phyloP scores from a whole-genome alignment of 2,329 filamentous ascomycete species.

The Fusarium citri region DNA sequence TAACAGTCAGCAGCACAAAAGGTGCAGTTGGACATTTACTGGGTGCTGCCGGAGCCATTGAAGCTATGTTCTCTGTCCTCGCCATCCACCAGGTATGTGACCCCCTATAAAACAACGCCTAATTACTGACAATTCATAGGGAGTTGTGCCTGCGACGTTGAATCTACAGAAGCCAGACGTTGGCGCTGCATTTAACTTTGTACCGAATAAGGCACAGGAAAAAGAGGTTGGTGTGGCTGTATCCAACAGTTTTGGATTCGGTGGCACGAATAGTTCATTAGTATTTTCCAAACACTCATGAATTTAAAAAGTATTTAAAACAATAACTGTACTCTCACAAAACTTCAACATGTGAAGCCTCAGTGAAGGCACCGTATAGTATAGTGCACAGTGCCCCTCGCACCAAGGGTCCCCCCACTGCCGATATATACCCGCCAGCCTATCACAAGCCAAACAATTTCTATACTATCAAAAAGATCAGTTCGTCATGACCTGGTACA shows the following conservation, averaged over 20 bases:
- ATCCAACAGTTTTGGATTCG: conserved; percentile 98
- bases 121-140: conserved; percentile 62
- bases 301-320: neutral
- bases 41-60: conserved; percentile 89
- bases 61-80: conserved; percentile 86
- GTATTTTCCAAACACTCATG: conserved; percentile 69
- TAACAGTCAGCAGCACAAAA: conserved; percentile 94
- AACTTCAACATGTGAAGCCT: neutral
- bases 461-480: conserved; percentile 41
- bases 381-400: neutral
- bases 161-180: conserved; percentile 78
- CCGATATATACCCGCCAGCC: conserved; percentile 45
- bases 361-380: neutral
- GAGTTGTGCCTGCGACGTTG: conserved; percentile 84
- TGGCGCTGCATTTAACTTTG: conserved; percentile 85
- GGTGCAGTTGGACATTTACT: conserved; percentile 92
- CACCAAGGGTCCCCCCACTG: conserved; percentile 18
- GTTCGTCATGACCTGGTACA: conserved; percentile 45
- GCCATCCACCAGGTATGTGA: conserved; percentile 78
- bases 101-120: neutral
- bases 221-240: conserved; percentile 78
- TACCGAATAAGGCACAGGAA: conserved; percentile 77
- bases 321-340: conserved; percentile 9
- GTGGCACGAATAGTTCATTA: conserved; percentile 92
- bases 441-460: conserved; percentile 27